phyloP scores from a whole-genome alignment of 768 basidiomycete genomes.

The Collybia sp. region DNA sequence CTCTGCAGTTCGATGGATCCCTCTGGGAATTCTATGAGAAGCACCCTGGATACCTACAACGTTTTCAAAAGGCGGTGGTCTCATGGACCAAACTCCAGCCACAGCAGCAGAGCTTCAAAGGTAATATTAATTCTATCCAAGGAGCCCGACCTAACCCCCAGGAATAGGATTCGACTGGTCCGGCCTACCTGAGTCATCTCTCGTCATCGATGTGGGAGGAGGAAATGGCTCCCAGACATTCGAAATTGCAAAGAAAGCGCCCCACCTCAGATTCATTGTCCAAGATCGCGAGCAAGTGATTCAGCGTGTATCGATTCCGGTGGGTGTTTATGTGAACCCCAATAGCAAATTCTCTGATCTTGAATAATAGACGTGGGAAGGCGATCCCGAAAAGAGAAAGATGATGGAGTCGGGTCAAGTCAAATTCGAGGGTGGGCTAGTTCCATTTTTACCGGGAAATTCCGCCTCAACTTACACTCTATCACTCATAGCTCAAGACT shows the following conservation, averaged over 20 bases:
- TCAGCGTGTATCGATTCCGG: constrained; percentile 1
- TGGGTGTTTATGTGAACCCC: constrained; percentile 1
- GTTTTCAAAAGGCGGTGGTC: constrained; percentile 9
- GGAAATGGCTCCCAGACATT: constrained; percentile 12
- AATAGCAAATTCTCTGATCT: neutral
- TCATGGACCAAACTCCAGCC: constrained; percentile 5
- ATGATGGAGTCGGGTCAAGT: neutral
- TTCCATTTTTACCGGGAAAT: neutral
- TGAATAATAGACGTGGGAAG: neutral
- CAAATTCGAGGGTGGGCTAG: constrained; percentile 3
- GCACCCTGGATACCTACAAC: constrained; percentile 3
- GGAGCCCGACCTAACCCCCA: neutral
- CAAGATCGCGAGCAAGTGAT: constrained; percentile 13
- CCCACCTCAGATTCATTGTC: constrained; percentile 8
- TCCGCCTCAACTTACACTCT: neutral
- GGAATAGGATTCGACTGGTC: constrained; percentile 14
- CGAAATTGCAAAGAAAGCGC: constrained; percentile 7
- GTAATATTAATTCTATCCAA: neutral
- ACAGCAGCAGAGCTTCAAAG: constrained; percentile 5
- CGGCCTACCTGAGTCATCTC: constrained; percentile 3
- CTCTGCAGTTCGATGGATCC: constrained; percentile 1
- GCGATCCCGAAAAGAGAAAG: neutral
- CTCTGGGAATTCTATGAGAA: constrained; percentile 8
- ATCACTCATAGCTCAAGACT: constrained; percentile 1
- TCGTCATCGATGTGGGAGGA: constrained; percentile 15